Conservation (phyloP, 1,284 basidiomycete species). For the Puccinia coronata region DNA sequence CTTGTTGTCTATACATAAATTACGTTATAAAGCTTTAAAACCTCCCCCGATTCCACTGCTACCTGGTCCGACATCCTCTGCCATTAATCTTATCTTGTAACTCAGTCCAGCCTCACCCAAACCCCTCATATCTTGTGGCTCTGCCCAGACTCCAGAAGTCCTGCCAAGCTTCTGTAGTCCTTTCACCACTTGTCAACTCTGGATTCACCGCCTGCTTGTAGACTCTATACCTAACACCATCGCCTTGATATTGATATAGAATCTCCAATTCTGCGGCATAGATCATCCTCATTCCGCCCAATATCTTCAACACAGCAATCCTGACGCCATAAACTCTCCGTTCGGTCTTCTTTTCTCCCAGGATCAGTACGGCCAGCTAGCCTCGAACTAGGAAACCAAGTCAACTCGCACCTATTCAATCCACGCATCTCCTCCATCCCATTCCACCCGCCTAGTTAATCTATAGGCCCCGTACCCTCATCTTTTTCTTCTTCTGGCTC, state of each 20-base stretch:
- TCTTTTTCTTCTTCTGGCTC: background rate
- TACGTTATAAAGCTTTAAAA: too few relatives aligned
- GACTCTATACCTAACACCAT: background rate
- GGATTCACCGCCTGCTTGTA: background rate
- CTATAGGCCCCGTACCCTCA: background rate
- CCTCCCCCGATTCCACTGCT: too few relatives aligned
- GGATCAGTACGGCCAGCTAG: background rate
- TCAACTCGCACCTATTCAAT: background rate
- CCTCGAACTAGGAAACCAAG: background rate
- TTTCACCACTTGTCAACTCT: background rate
- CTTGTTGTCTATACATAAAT: too few relatives aligned
- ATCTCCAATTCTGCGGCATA: background rate
- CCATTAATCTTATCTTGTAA: too few relatives aligned
- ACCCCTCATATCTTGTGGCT: too few relatives aligned
- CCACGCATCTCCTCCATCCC: background rate
- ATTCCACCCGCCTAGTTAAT: background rate
- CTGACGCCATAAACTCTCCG: constrained; percentile 16
- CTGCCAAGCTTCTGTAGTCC: background rate
- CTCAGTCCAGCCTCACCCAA: too few relatives aligned
- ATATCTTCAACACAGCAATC: constrained; percentile 3
- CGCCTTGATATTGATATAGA: background rate
- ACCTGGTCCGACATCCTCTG: too few relatives aligned
- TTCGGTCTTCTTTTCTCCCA: background rate
- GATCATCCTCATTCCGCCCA: background rate
- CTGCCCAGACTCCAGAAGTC: too few relatives aligned